Base-by-base conservation (phyloP, 345 rosid genomes). In the Salix brachista region DNA sequence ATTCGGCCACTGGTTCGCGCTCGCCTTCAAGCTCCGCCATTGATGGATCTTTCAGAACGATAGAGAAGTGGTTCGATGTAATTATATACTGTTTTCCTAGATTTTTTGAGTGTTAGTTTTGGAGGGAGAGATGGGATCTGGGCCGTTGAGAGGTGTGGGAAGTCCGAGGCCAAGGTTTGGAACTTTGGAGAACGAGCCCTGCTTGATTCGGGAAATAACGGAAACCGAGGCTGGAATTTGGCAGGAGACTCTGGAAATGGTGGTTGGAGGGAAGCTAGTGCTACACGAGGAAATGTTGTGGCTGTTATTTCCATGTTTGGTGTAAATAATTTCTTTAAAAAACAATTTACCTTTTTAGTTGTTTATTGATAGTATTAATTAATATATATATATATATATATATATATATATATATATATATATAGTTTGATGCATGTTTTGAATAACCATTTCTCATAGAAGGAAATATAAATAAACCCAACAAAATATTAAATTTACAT, bases 21-120 rank as follows among this genome's bases (percentile, higher is more conserved):
- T 58, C 87, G 37, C 79, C 79, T 37, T 71, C 72, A 21, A 79
- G 86, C 5, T 84, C 88, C 76, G 85, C 89, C 89, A 85, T 86
- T 37, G 84, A 9, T 42, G 21, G n/a, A 58, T 58, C 64, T 58
- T 10, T 58, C 50, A 46, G 64, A 58, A 4, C 11, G 28, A 46
- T 12, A 46, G 50, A 46, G 50, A 9, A 10, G 44, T 10, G 13
- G 41, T 46, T 46, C 50, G 50, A 46, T 46, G 50, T 14, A 14
- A 46, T 46, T 46, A 46, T 19, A 56, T n/a, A 8, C 28, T 23
- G 13, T 58, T 58, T 58, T 23, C 62, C 28, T n/a, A 10, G 62
- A 34, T 9, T 58, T 23, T 58, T 58, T 58, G 9, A n/a, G 62
- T 58, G 62, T 58, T 13, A 4, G 16, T n/a, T n/a, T n/a, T 58